Percentiles rank a stretch among this genome's conserved stretches.
Evolutionary conservation across 2,329 filamentous ascomycete genomes (phyloP).

Genomic region (Talaromyces sp.): DNA sequence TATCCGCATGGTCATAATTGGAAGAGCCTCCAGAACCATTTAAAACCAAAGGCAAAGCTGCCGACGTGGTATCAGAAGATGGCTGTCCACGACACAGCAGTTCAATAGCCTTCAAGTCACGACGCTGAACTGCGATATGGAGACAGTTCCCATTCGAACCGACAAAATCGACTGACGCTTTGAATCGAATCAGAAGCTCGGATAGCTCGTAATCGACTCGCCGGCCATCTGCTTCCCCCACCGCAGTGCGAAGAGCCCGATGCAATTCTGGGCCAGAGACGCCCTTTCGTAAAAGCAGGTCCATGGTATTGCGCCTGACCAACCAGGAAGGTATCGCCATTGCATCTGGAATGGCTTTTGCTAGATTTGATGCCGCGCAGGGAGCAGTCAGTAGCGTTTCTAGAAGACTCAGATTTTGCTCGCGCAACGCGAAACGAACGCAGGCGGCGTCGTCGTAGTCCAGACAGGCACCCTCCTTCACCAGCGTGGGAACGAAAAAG

Average conservation of each 20-base stretch:
- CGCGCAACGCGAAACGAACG: background rate
- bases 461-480: background rate
- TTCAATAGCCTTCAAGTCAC: background rate
- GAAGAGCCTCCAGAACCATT: background rate
- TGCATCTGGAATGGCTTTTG: conserved; percentile 3
- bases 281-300: conserved; percentile 1
- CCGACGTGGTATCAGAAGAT: background rate
- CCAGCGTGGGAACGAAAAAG: background rate
- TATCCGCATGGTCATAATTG: background rate
- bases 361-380: background rate
- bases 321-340: background rate
- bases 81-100: background rate
- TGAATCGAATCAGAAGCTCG: background rate
- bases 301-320: background rate
- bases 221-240: background rate
- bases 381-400: background rate
- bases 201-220: background rate
- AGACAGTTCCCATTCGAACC: background rate
- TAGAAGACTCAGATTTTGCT: background rate
- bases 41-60: conserved; percentile 1
- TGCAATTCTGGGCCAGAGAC: background rate
- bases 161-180: conserved; percentile 2
- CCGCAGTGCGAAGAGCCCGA: background rate
- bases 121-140: background rate
- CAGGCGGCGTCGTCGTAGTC: conserved; percentile 1